Conservation (phyloP, 805 yeast genomes). For the Brettanomyces bruxellensis region DNA sequence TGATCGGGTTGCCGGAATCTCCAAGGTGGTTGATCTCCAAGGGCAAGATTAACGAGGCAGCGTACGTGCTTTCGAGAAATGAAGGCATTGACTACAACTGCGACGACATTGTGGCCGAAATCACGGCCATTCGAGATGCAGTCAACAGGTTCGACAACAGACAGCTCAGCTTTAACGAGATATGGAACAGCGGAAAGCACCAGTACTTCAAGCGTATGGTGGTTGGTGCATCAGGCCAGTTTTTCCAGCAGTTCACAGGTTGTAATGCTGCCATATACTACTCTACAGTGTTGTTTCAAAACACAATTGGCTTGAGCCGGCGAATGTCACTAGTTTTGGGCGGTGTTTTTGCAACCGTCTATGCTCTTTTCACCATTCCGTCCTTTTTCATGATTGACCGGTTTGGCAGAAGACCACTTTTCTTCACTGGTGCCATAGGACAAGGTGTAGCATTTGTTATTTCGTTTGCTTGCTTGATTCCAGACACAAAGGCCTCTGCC, state of each 20-base stretch:
- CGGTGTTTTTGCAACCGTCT: slow-evolving; percentile 55
- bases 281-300: slow-evolving; percentile 46
- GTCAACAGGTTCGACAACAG: slow-evolving; percentile 25
- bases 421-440: slow-evolving; percentile 37
- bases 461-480: slow-evolving; percentile 39
- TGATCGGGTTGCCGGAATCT: slow-evolving; percentile 49
- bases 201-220: slow-evolving; percentile 54
- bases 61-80: slow-evolving; percentile 34
- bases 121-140: slow-evolving; percentile 26
- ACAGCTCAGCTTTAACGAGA: slow-evolving; percentile 32
- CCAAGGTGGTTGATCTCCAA: slow-evolving; percentile 63
- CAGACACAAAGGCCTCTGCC: slow-evolving; percentile 32
- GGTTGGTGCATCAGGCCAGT: slow-evolving; percentile 57
- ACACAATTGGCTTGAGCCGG: slow-evolving; percentile 39
- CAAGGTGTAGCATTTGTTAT: slow-evolving; percentile 41
- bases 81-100: slow-evolving; percentile 25
- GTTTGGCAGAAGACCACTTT: slow-evolving; percentile 57
- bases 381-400: slow-evolving; percentile 52
- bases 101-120: slow-evolving; percentile 16
- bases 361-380: slow-evolving; percentile 53
- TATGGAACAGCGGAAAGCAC: slow-evolving; percentile 35
- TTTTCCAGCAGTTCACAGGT: slow-evolving; percentile 65
- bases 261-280: slow-evolving; percentile 66
- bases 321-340: slow-evolving; percentile 52
- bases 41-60: slow-evolving; percentile 44